These are phyloP conservation scores for Stachybotrys chlorohalonatus DNA, from an alignment of 2,329 filamentous ascomycete species.

Conservation along the genomic window DNA sequence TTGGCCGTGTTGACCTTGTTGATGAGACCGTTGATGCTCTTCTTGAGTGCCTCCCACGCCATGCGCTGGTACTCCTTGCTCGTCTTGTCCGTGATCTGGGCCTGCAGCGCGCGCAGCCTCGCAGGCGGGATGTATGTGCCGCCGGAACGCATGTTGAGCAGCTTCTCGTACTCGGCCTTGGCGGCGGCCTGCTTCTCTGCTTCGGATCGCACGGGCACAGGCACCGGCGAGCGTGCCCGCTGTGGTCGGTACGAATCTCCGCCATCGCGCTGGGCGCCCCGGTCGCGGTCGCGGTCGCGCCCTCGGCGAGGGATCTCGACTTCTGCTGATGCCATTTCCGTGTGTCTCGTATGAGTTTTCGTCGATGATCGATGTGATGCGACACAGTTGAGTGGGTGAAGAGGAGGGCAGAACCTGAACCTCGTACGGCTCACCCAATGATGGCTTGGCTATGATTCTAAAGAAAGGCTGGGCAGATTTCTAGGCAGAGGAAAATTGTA, in stretches of 20 bases:
- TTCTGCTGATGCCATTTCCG: slow-evolving; percentile 36
- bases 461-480: not conserved
- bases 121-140: slow-evolving; percentile 96
- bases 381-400: not conserved
- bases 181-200: slow-evolving; percentile 82
- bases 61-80: slow-evolving; percentile 98
- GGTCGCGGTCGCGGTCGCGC: slow-evolving; percentile 17
- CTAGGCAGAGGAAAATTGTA: not conserved
- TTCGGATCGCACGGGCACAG: slow-evolving; percentile 45
- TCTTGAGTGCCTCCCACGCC: slow-evolving; percentile 98
- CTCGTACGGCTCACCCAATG: not conserved
- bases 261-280: slow-evolving; percentile 27
- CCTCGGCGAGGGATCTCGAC: slow-evolving; percentile 28
- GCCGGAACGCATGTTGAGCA: slow-evolving; percentile 85
- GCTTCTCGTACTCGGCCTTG: slow-evolving; percentile 88
- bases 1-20: slow-evolving; percentile 99
- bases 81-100: slow-evolving; percentile 92
- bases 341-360: not conserved
- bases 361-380: not conserved
- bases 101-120: slow-evolving; percentile 80
- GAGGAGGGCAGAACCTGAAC: not conserved
- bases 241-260: slow-evolving; percentile 42
- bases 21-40: slow-evolving; percentile 96
- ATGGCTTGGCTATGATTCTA: not conserved
- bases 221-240: slow-evolving; percentile 21